phyloP scores from a whole-genome alignment of 805 yeast species.

The Vanderwaltozyma tropicalis region DNA sequence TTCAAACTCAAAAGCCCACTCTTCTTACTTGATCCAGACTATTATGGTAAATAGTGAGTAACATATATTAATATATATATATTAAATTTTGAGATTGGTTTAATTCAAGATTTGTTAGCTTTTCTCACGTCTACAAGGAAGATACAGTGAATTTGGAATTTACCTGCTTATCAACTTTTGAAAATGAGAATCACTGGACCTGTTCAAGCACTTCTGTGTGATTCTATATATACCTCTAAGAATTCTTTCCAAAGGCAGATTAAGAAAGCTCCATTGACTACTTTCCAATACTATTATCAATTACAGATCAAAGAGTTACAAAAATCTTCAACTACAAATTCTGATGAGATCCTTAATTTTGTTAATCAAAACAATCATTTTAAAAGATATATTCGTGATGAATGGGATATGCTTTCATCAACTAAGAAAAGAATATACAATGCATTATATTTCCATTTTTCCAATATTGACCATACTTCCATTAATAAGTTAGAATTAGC shows the following conservation, averaged over 20 bases:
- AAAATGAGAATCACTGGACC: neutral
- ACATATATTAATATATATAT: no score
- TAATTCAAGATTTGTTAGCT: no score
- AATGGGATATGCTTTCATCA: conserved; percentile 17
- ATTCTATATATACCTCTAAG: neutral
- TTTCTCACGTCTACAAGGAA: no score
- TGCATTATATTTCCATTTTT: conserved; percentile 15
- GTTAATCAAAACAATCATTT: conserved; percentile 7
- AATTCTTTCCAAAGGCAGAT: conserved; percentile 9
- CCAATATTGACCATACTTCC: conserved; percentile 7
- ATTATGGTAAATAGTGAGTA: no score
- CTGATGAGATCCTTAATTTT: neutral
- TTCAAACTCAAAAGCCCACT: no score
- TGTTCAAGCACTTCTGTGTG: neutral
- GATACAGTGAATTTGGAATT: no score
- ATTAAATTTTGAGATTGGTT: no score
- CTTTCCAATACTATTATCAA: conserved; percentile 17
- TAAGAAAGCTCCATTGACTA: conserved; percentile 10
- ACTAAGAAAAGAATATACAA: conserved; percentile 16
- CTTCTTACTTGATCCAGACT: no score
- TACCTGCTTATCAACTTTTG: no score
- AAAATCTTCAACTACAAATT: neutral
- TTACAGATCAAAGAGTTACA: conserved; percentile 8
- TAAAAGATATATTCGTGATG: conserved; percentile 12
- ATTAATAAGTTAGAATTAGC: conserved; percentile 16